Evolutionary conservation across 345 rosid genomes (phyloP), one percentile per base, ranked within the genome.

Genomic region (Pugionium cornutum): DNA sequence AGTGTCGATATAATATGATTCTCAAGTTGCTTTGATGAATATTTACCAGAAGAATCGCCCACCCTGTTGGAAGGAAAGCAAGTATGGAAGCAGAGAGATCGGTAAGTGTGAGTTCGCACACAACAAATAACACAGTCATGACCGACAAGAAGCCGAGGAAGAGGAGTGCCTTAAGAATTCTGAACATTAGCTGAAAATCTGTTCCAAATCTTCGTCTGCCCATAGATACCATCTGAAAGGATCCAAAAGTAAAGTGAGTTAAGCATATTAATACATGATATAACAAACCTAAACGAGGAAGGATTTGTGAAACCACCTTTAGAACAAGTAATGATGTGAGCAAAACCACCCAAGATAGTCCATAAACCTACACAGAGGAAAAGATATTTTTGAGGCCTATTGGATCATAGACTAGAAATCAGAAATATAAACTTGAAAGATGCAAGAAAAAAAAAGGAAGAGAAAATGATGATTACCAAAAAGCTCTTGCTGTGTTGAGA

Each of bases 91-190:
- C 96, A 58, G 82, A 84, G 53, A 94, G 55, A 79, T 94, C 99
- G 0, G 84, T 42, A 31, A 89, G 61, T 40, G 89, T 82, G 68
- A 91, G 86, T 57, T 81, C 61, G 26, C 77, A 78, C 5, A 83
- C 86, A 1, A 91, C 91, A 31, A 95, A 87, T 32, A 88, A 72
- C 53, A 87, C 83, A 4, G 95, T 87, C 96, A 95, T 85, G 62
- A 87, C 85, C 2, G 89, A 87, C 78, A 89, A 32, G 79, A 95
- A 82, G 7, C 87, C 95, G 0, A 95, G 96, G 79, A 91, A 91
- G 33, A 89, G 76, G 67, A 95, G 91, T 11, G 97, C 96, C 74
- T 91, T 95, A 32, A 95, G 91, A 67, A 95, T 87, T 78, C 97
- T 81, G 80, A 84, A 87, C 96, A 86, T 89, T 58, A 91, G 92